phyloP scores from a whole-genome alignment of 2,329 filamentous ascomycete species.

The Graphium sp. region DNA sequence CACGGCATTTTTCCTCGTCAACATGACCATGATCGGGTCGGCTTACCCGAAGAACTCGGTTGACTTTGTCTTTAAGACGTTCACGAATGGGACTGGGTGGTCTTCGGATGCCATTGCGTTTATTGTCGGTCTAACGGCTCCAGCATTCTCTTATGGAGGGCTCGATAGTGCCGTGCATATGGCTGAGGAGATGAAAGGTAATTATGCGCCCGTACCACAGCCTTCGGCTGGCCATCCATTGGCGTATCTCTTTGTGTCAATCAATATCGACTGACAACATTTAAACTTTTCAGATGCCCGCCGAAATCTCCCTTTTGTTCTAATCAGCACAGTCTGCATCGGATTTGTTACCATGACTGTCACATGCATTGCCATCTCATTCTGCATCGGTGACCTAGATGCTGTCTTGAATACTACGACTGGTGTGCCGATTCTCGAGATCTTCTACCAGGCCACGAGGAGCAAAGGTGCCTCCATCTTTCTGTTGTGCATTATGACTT shows the following conservation, averaged over 20 bases:
- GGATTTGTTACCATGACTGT: slow-evolving; percentile 29
- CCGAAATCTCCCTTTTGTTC: slow-evolving; percentile 18
- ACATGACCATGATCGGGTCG: slow-evolving; percentile 27
- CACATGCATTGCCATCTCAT: slow-evolving; percentile 34
- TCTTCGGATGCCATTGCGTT: slow-evolving; percentile 28
- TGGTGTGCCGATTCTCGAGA: slow-evolving; percentile 24
- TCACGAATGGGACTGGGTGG: slow-evolving; percentile 36
- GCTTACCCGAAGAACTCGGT: slow-evolving; percentile 24
- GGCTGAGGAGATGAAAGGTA: slow-evolving; percentile 31
- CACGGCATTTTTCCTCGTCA: slow-evolving; percentile 26
- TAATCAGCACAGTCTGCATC: slow-evolving; percentile 26
- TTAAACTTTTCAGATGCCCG: slow-evolving; percentile 10
- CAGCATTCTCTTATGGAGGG: slow-evolving; percentile 26
- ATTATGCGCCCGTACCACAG: too few species aligned
- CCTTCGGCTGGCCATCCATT: too few species aligned
- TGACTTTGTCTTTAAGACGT: slow-evolving; percentile 33
- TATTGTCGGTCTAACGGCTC: slow-evolving; percentile 30
- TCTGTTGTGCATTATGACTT: slow-evolving; percentile 21
- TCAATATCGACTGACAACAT: not conserved
- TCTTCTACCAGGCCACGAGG: slow-evolving; percentile 24
- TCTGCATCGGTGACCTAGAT: slow-evolving; percentile 28
- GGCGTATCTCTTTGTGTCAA: not conserved
- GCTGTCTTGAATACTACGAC: slow-evolving; percentile 22
- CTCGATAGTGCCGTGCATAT: slow-evolving; percentile 30
- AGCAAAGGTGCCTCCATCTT: slow-evolving; percentile 22